These are phyloP conservation scores for Hordeum vulgare DNA, from an alignment of 176 grass and related monocot genomes.

Conservation along the genomic window DNA sequence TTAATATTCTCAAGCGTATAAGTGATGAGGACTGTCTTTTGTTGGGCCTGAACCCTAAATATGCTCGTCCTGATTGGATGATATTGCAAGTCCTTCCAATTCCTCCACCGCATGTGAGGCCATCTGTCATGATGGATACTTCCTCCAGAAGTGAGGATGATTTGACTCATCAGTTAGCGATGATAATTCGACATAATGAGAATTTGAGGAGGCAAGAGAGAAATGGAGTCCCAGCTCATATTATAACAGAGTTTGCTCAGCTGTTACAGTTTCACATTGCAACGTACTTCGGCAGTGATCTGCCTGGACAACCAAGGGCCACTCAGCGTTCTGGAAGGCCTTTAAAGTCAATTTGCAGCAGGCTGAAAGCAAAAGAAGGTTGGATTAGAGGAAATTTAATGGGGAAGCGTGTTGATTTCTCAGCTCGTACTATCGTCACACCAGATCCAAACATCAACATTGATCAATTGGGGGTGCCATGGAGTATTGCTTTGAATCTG, in stretches of 20 bases:
- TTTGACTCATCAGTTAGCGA: conserved; percentile 92
- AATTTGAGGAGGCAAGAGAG: conserved; percentile 93
- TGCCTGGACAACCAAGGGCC: conserved; percentile 90
- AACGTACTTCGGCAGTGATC: conserved; percentile 96
- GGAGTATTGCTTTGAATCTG: conserved; percentile 96
- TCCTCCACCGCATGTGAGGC: conserved; percentile 90
- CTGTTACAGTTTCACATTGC: conserved; percentile 96
- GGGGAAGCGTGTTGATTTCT: conserved; percentile 95
- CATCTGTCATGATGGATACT: conserved; percentile 98
- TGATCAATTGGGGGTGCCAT: conserved; percentile 90
- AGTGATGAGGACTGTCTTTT: conserved; percentile 92
- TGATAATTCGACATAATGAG: conserved; percentile 98
- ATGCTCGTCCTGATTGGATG: conserved; percentile 98
- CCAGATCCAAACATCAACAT: conserved; percentile 96
- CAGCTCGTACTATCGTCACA: conserved; percentile 85
- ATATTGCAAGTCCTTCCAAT: conserved; percentile 97
- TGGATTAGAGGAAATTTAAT: conserved; percentile 98
- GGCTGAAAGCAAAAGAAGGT: conserved; percentile 96
- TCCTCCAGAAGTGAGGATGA: conserved; percentile 98
- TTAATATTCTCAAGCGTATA: conserved; percentile 90
- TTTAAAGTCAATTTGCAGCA: conserved; percentile 97
- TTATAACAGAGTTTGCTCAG: conserved; percentile 95
- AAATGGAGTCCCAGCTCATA: conserved; percentile 93
- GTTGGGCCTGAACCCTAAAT: conserved; percentile 84
- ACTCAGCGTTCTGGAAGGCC: conserved; percentile 89